Evolutionary conservation across 768 basidiomycete genomes (phyloP).

Genomic region (Mycena metata): DNA sequence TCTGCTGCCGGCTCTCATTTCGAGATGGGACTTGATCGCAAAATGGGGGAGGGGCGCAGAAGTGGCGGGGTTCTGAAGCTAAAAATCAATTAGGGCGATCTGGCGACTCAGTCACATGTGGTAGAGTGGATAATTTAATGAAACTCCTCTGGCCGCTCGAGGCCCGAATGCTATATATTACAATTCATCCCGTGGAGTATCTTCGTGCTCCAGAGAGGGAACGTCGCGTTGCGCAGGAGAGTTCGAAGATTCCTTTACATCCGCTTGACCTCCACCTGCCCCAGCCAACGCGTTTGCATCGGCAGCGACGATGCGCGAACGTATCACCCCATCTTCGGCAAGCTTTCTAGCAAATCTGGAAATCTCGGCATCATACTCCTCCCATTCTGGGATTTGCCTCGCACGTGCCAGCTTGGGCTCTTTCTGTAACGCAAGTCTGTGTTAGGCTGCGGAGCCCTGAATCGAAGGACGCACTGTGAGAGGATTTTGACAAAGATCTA

Average conservation of each 20-base stretch:
- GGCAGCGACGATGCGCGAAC: slow-evolving; percentile 74
- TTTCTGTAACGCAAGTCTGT: slow-evolving; percentile 70
- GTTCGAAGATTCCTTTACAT: background rate
- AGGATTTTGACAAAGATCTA: slow-evolving; percentile 97
- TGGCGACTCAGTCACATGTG: background rate
- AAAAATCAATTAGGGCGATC: no score
- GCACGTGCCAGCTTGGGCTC: slow-evolving; percentile 96
- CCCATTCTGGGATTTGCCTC: slow-evolving; percentile 98
- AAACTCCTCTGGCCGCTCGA: background rate
- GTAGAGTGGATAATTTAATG: background rate
- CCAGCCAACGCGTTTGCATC: slow-evolving; percentile 78
- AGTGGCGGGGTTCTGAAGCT: no score
- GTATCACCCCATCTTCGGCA: slow-evolving; percentile 77
- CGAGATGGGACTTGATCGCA: no score
- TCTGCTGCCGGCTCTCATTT: no score
- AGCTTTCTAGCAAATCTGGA: slow-evolving; percentile 83
- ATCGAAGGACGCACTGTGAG: slow-evolving; percentile 75
- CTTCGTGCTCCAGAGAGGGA: slow-evolving; percentile 5
- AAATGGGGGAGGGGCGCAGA: no score
- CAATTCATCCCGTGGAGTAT: slow-evolving; percentile 36
- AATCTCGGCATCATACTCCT: slow-evolving; percentile 92
- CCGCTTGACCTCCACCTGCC: slow-evolving; percentile 27
- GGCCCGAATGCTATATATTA: slow-evolving; percentile 15
- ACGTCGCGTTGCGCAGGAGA: background rate
- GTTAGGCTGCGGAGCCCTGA: slow-evolving; percentile 11